These are phyloP conservation scores for Endocarpon pusillum DNA, from an alignment of 495 filamentous ascomycete species.

Conservation along the genomic window DNA sequence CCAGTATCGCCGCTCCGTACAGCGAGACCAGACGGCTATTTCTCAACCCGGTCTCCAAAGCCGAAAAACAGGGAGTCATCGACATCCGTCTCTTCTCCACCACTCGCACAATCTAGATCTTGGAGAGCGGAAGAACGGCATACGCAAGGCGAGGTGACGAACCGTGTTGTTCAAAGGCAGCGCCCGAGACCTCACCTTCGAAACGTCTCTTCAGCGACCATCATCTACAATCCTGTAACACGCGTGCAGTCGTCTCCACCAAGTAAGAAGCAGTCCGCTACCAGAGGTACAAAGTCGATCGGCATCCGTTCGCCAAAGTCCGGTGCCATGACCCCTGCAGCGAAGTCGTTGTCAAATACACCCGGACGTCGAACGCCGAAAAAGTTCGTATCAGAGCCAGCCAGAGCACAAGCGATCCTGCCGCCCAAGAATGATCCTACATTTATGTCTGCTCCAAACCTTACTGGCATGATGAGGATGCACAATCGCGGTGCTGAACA, in stretches of 20 bases:
- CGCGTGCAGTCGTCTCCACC: conserved; percentile 8
- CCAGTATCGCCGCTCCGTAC: too few relatives aligned
- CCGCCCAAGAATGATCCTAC: conserved; percentile 27
- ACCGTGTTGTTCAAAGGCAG: too few relatives aligned
- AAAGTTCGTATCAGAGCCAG: conserved; percentile 12
- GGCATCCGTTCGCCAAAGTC: conserved; percentile 20
- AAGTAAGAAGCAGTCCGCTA: conserved; percentile 22
- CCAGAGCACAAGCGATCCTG: conserved; percentile 25
- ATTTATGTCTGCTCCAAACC: conserved; percentile 35
- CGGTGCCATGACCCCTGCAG: conserved; percentile 23
- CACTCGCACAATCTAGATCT: too few relatives aligned
- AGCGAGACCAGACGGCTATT: too few relatives aligned
- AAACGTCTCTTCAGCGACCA: conserved; percentile 60
- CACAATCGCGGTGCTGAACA: conserved; percentile 17
- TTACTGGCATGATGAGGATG: conserved; percentile 25
- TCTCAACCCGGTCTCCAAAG: too few relatives aligned
- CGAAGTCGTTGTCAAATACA: conserved; percentile 4
- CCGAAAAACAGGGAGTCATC: too few relatives aligned
- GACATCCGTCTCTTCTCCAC: too few relatives aligned
- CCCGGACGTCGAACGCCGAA: conserved; percentile 32
- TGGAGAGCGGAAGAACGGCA: too few relatives aligned
- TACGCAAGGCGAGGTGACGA: too few relatives aligned
- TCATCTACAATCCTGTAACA: conserved; percentile 44
- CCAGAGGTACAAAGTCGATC: conserved; percentile 30
- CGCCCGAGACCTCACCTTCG: too few relatives aligned